Base-by-base conservation (phyloP, 139 green algal species). In the Diplosphaera chodatii region DNA sequence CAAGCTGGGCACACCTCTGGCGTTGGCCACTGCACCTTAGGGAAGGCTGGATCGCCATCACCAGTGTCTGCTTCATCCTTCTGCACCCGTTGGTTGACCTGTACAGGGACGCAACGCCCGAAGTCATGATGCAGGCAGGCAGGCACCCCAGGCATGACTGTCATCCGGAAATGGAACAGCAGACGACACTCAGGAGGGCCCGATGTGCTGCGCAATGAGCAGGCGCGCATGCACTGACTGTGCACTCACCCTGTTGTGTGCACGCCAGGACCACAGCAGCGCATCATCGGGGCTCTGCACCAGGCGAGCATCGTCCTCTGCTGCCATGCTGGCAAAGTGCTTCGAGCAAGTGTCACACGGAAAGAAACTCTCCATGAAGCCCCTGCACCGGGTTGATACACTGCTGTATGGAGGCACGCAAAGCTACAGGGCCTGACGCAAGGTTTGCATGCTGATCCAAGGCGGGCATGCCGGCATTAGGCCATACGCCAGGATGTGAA, bases 251-350 rank as follows among this genome's bases (percentile, higher is more conserved):
- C 69, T 73, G 75, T 96, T 96, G 82, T 96, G 90, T 3, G 80
- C 79, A 4, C 64, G 59, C 90, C 90, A 96, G 37, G 92, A 67
- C 90, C 90, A 96, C 27, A 96, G 64, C 32, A 86, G 79, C 13
- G 84, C 80, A 13, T 88, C 78, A 2, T 67, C 73, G 29, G 73
- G 73, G 22, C 29, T 81, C 2, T 29, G 55, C 31, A 95, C 79
- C 22, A 27, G 32, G 6, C 32, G 62, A 0, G 85, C 84, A 41
- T 81, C 80, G 16, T 73, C n/a, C 33, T 68, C 71, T 6, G 40
- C 37, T 0, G 82, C 73, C 34, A 86, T 73, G 27, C 63, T 27
- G 63, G 81, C 41, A 71, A 90, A 92, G 41, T 92, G 83, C 27
- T 75, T 40, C 30, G 84, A 68, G 64, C 83, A 92, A 2, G 78